Conservation (phyloP, 352 stramenopile genomes). For the Globisporangium spinosum region DNA sequence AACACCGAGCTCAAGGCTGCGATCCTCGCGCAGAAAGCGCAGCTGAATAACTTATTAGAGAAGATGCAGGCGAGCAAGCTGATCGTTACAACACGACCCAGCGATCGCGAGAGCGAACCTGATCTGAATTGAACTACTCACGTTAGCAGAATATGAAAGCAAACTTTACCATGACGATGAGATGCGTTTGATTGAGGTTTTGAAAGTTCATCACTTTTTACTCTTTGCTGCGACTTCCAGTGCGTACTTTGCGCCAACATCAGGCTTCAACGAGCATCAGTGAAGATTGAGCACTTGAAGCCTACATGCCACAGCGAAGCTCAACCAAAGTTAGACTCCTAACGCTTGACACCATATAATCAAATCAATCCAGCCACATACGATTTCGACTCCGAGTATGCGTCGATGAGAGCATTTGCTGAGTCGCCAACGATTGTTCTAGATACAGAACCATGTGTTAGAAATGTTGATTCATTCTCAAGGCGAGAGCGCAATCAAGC, state of each 20-base stretch:
- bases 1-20: slow-evolving; percentile 19
- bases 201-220: neutral
- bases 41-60: slow-evolving; percentile 17
- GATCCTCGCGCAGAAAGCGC: slow-evolving; percentile 13
- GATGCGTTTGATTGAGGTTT: neutral
- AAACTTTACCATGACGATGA: neutral
- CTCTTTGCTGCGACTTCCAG: slow-evolving; percentile 5
- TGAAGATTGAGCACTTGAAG: slow-evolving; percentile 30
- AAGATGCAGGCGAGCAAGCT: slow-evolving; percentile 11
- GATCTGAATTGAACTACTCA: neutral
- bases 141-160: neutral
- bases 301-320: slow-evolving; percentile 13
- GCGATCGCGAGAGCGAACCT: neutral
- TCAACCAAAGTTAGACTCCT: neutral
- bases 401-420: slow-evolving; percentile 24
- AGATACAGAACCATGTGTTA: neutral
- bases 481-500: neutral
- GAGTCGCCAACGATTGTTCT: slow-evolving; percentile 24
- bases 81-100: neutral
- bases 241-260: slow-evolving; percentile 18
- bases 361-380: slow-evolving; percentile 18
- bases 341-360: neutral
- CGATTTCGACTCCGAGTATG: slow-evolving; percentile 27
- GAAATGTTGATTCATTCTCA: neutral
- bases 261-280: slow-evolving; percentile 30